These are phyloP conservation scores for Periconia macrospinosa DNA, from an alignment of 2,329 filamentous ascomycete species.

Conservation along the genomic window DNA sequence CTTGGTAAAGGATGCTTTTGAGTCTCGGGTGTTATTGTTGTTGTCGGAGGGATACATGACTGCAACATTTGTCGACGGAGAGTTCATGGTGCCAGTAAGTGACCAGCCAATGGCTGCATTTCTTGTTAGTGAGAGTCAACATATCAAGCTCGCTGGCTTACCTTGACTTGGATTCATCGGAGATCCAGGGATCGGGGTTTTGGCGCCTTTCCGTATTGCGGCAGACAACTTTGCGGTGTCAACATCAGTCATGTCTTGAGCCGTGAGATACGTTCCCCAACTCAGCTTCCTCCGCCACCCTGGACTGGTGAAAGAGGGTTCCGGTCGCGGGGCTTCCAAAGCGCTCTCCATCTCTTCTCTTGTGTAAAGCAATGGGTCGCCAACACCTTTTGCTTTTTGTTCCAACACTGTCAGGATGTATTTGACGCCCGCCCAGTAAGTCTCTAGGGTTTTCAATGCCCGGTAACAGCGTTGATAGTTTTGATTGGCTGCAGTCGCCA, in stretches of 20 bases:
- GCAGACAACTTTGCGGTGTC: conserved; percentile 35
- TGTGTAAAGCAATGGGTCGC: conserved; percentile 69
- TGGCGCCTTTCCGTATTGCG: conserved; percentile 32
- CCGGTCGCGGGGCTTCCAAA: conserved; percentile 55
- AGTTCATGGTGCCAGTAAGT: conserved; percentile 84
- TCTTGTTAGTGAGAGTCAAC: conserved; percentile 11
- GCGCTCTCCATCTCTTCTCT: conserved; percentile 77
- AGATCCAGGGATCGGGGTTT: conserved; percentile 43
- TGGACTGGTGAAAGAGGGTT: conserved; percentile 54
- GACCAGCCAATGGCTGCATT: conserved; percentile 74
- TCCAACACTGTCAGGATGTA: conserved; percentile 87
- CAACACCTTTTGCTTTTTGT: conserved; percentile 84
- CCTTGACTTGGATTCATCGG: conserved; percentile 55
- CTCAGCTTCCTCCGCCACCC: conserved; percentile 54
- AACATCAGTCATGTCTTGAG: conserved; percentile 28
- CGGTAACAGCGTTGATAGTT: conserved; percentile 89
- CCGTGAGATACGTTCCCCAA: conserved; percentile 47
- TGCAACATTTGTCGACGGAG: conserved; percentile 79
- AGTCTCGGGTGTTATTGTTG: conserved; percentile 26
- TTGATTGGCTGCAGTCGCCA: conserved; percentile 79
- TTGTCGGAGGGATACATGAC: conserved; percentile 70
- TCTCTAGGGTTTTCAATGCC: conserved; percentile 76
- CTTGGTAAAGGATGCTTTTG: conserved; percentile 20
- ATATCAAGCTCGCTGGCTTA: conserved; percentile 27
- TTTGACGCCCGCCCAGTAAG: conserved; percentile 83